A percentile compares a stretch with the other conserved stretches of the same genome.
phyloP scores from a whole-genome alignment of 1,139 yeast genomes.

The Geotrichum histeridarum region DNA sequence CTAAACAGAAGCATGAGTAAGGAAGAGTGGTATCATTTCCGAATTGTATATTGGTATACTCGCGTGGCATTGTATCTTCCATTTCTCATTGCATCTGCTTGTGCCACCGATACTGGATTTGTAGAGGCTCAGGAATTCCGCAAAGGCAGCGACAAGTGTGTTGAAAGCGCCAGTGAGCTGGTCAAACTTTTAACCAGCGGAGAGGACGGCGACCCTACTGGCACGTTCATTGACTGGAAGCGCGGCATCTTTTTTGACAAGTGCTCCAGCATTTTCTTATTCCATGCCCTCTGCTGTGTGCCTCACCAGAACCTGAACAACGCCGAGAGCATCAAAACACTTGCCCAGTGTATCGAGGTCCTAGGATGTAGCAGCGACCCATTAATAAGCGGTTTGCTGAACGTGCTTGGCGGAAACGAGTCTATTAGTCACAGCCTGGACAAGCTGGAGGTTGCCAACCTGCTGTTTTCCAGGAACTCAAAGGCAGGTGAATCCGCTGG shows the following conservation, averaged over 20 bases:
- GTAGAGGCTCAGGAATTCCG: not conserved
- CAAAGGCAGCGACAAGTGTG: not conserved
- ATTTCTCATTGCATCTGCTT: not conserved
- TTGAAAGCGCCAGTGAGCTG: not conserved
- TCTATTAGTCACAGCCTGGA: too few species aligned
- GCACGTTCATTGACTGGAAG: not conserved
- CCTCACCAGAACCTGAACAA: not conserved
- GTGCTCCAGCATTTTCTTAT: not conserved
- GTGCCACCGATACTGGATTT: not conserved
- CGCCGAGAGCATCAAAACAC: not conserved
- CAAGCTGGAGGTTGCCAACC: too few species aligned
- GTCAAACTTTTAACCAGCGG: not conserved
- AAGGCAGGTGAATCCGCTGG: too few species aligned
- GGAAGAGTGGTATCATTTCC: slow-evolving; percentile 7
- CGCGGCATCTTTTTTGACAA: not conserved
- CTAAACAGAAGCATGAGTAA: not conserved
- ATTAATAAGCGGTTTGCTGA: not conserved
- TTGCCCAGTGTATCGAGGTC: not conserved
- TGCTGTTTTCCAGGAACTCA: too few species aligned
- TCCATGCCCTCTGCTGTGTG: not conserved
- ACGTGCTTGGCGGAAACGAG: not conserved
- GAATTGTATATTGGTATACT: slow-evolving; percentile 4
- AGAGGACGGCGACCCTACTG: not conserved
- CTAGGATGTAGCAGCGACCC: not conserved
- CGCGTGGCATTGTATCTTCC: not conserved